These are phyloP conservation scores for Thuja plicata DNA, from an alignment of 83 land plant genomes.

Conservation along the genomic window DNA sequence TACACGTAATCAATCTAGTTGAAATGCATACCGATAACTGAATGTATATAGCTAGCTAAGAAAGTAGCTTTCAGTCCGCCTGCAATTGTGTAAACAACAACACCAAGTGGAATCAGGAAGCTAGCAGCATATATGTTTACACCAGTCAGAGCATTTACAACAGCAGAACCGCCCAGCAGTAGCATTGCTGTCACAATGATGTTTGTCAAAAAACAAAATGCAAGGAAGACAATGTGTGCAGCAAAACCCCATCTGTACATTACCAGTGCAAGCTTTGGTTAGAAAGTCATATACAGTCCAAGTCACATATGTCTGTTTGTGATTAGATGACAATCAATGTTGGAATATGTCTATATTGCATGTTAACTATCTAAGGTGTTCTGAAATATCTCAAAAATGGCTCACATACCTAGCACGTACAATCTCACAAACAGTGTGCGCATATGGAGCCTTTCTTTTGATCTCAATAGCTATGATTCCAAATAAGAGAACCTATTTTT, in stretches of 20 bases:
- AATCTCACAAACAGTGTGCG: constrained; percentile 96
- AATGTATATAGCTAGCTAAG: constrained; percentile 95
- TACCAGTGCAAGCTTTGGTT: background rate
- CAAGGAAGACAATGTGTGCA: constrained; percentile 85
- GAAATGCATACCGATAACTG: constrained; percentile 72
- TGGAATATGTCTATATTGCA: constrained; percentile 1
- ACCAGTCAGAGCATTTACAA: constrained; percentile 93
- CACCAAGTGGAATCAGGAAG: constrained; percentile 97
- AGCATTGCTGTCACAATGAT: constrained; percentile 98
- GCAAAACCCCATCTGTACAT: constrained; percentile 82
- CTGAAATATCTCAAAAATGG: background rate
- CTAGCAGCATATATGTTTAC: constrained; percentile 94
- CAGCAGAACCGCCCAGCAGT: constrained; percentile 95
- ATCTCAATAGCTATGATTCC: constrained; percentile 94
- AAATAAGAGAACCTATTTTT: constrained; percentile 76
- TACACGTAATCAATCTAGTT: background rate
- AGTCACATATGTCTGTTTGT: background rate
- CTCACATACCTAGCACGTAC: constrained; percentile 70
- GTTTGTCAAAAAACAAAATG: constrained; percentile 90
- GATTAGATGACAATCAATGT: background rate
- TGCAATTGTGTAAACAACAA: constrained; percentile 86
- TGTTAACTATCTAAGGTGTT: background rate
- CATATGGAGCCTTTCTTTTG: constrained; percentile 92
- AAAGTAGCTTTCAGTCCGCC: constrained; percentile 98
- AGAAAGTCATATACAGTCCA: background rate